These are phyloP conservation scores for Xylariaceae sp. DNA, from an alignment of 2,329 filamentous ascomycete genomes.

Conservation along the genomic window DNA sequence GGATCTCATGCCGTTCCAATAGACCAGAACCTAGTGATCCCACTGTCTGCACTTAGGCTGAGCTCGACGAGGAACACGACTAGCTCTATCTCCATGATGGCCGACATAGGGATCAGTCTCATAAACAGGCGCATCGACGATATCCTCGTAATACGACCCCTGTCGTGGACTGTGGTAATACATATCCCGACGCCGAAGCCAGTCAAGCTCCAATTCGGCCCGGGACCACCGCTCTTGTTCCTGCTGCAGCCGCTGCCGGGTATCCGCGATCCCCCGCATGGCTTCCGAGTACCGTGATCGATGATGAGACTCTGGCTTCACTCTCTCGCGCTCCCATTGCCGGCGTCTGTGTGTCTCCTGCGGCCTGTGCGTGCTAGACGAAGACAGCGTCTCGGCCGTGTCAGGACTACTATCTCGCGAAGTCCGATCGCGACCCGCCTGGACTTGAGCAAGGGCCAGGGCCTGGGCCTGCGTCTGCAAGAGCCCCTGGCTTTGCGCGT, in stretches of 20 bases:
- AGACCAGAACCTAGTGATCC: not conserved
- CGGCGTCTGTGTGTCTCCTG: not conserved
- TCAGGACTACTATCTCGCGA: conserved; percentile 17
- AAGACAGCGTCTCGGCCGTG: not conserved
- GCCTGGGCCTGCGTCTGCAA: conserved; percentile 16
- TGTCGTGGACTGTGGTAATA: conserved; percentile 1
- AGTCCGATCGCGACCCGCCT: conserved; percentile 3
- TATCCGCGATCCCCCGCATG: not conserved
- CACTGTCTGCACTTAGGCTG: conserved; percentile 3
- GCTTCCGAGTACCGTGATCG: not conserved
- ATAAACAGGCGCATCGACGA: not conserved
- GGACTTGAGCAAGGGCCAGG: not conserved
- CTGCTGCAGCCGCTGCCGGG: conserved; percentile 4
- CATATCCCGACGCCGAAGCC: not conserved
- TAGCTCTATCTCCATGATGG: not conserved
- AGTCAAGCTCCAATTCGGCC: conserved; percentile 7
- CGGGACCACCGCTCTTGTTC: conserved; percentile 12
- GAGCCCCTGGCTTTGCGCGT: conserved; percentile 23
- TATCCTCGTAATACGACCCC: conserved; percentile 7
- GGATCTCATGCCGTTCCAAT: not conserved
- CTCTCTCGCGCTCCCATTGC: conserved; percentile 7
- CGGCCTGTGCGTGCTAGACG: not conserved
- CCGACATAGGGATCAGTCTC: conserved; percentile 6
- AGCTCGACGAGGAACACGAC: conserved; percentile 1
- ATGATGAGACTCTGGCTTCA: conserved; percentile 4